Base-by-base conservation (phyloP, 129 eudicot genomes). In the Chrysanthemum lavandulifolium region DNA sequence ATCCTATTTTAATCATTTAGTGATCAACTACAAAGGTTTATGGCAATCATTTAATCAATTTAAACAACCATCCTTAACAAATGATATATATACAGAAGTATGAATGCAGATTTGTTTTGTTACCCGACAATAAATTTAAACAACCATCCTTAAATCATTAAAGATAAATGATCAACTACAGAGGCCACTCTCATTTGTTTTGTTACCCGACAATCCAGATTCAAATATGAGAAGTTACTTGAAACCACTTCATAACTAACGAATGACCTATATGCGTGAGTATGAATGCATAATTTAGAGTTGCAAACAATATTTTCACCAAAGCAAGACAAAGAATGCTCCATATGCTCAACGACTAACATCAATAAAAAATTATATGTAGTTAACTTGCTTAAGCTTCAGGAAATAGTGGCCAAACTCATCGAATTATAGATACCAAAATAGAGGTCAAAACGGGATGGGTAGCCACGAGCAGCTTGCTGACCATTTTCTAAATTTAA, bases 261-360 rank as follows among this genome's bases (percentile, higher is more conserved):
- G 14, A 31, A 19, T 9, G 40, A 54, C 3, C 63, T 13, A 43
- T n/a, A 69, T 54, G 25, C 5, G 18, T 10, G 54, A 54, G 36
- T 2, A 54, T 33, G 36, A 4, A 52, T n/a, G 18, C 61, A 27
- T 51, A n/a, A 27, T 52, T 27, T 52, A 61, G 61, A 69, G 27
- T 56, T 13, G 7, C 57, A 23, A 33, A 14, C 61, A 52, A n/a
- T 55, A 56, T 21, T 13, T 70, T 54, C 54, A 56, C 19, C 65
- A 33, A 70, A 13, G 21, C 61, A 25, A 13, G 15, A 23, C 27
- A 49, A 16, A 60, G 12, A 23, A 63, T 40, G 10, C 47, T 40
- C 45, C 47, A 40, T 29, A 48, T 18, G 69, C 56, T 45, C 56
- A 66, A 12, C 10, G 43, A 68, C 60, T 68, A 68, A n/a, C 60